These are phyloP conservation scores for Debaryomyces coudertii DNA, from an alignment of 1,139 yeast genomes.

Conservation along the genomic window DNA sequence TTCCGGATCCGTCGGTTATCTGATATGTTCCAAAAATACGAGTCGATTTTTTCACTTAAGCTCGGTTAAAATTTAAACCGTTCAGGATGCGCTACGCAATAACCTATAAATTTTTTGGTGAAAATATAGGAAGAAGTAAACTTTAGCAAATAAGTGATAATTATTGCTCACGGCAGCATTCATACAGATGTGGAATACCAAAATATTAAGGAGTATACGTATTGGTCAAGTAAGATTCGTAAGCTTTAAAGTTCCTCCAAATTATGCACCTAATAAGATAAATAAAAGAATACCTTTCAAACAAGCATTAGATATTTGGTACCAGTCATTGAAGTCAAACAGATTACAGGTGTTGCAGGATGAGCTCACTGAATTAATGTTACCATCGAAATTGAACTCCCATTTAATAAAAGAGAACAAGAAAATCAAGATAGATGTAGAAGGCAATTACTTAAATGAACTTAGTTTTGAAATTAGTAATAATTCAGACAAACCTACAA, in stretches of 20 bases:
- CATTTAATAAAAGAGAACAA: conserved; percentile 24
- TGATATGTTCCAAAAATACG: not conserved
- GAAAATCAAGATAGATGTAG: conserved; percentile 29
- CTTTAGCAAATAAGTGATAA: not conserved
- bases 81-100: not conserved
- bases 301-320: conserved; percentile 30
- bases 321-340: conserved; percentile 30
- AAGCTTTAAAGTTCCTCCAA: conserved; percentile 18
- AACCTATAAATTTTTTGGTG: too few relatives aligned
- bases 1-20: not conserved
- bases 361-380: conserved; percentile 40
- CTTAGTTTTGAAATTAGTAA: conserved; percentile 36
- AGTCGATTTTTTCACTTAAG: conserved; percentile 2
- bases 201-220: not conserved
- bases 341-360: conserved; percentile 37
- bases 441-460: conserved; percentile 40
- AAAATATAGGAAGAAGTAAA: not conserved
- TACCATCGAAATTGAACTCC: conserved; percentile 30
- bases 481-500: conserved; percentile 22
- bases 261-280: conserved; percentile 19
- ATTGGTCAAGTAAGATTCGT: not conserved
- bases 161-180: not conserved
- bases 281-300: conserved; percentile 21
- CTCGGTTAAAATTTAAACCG: conserved; percentile 1
- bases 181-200: not conserved